Evolutionary conservation across 768 basidiomycete genomes (phyloP), one percentile per base, ranked within the genome.

Genomic region (Termitomyces sp.): DNA sequence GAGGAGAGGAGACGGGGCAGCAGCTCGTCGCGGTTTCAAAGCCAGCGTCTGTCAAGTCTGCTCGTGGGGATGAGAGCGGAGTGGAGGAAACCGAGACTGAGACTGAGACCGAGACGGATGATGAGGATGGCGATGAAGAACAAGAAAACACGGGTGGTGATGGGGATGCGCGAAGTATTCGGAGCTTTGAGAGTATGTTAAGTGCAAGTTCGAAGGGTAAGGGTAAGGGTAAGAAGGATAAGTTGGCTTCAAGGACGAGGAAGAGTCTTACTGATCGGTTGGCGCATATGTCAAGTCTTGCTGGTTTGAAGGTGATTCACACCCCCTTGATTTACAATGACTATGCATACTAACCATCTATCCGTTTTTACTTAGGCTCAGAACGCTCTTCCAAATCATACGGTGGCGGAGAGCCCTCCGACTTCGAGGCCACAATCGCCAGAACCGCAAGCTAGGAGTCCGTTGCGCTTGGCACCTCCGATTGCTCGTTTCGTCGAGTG

Each of bases 151-250:
- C 67, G 1, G 73, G 67, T 7, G 76, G 72, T 4, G 81, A 79
- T n/a, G 78, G 76, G 70, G 92, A 93, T 71, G 67, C 85, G 46
- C 79, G 89, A 74, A 94, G 92, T 66, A 90, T 95, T 57, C 77
- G 85, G 65, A 95, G 93, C 70, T 94, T 96, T 68, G 89, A 88
- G 77, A 94, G 84, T 65, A 94, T 93, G 92, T 77, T 93, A 80
- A 86, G 80, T 68, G 77, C 78, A 40, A 75, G 75, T 63, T 65
- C 65, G 39, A 63, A 62, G 60, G 65, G 71, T 60, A 65, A 70
- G 61, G 67, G 69, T 46, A 68, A 57, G 60, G 49, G 24, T 11
- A 44, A 57, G 28, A 58, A 60, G 48, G 55, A 52, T 15, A 62
- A 57, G 8, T 16, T 54, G 57, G 55, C 63, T 57, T 67, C 57